Base-by-base conservation (phyloP, 306 rosid genomes). In the Prosopis cineraria region DNA sequence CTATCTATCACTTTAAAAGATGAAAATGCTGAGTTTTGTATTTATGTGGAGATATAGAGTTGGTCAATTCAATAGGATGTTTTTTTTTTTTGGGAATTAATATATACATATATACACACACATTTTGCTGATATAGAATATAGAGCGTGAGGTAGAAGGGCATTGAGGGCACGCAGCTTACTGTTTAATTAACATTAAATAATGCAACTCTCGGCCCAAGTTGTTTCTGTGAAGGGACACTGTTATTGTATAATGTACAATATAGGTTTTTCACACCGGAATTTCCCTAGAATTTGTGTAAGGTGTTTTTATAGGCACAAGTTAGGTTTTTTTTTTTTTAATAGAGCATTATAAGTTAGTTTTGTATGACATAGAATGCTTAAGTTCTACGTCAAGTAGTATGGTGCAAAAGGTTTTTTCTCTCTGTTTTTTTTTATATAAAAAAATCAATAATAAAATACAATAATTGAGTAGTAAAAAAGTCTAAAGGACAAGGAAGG, bases 81-180 rank as follows among this genome's bases (percentile, higher is more conserved):
- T 33, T 84, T 29, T 36, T 33, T 84, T 29, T 20, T 19, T 10
- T 9, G 16, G 36, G 78, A 74, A 75, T 33, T 22, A 9, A 55
- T 52, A 48, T 17, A 19, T 43, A 43, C 2, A 43, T 43, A 16
- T 45, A 52, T n/a, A 16, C 4, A 45, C 4, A 45, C 5, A 47
- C 53, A 71, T 33, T 48, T 71, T 8, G 13, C 4, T n/a, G 8
- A 52, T 7, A 22, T 48, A 10, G 47, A 45, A 37, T 29, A 68
- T 70, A 12, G 72, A 72, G 34, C 29, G 68, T 66, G 64, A 69
- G 74, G 75, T 68, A 79, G 94, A 74, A 67, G 87, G 83, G 56
- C 94, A 87, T 82, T 66, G 36, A 82, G 85, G 91, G 88, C 94
- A 90, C 91, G 93, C 79, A 65, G 81, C 84, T 83, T 67, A 74